Evolutionary conservation across 306 rosid species (phyloP).

Genomic region (Quercus wislizeni): DNA sequence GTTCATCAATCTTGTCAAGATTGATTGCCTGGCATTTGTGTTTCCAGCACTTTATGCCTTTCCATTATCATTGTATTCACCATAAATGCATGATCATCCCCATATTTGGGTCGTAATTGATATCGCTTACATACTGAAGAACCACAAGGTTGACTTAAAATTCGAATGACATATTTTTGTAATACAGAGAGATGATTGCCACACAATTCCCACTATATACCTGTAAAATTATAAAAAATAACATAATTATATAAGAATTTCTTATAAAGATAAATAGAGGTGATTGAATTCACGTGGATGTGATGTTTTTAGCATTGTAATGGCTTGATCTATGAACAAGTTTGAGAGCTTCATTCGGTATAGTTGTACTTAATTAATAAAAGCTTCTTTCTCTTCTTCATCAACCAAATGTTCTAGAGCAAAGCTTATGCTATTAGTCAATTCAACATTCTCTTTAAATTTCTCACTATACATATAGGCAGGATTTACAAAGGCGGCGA

Average conservation of each 20-base stretch:
- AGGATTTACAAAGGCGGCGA: background rate
- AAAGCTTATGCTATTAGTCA: background rate
- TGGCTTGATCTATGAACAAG: background rate
- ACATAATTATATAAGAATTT: background rate
- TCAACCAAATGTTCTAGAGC: background rate
- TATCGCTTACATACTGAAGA: background rate
- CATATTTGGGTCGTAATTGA: too few relatives aligned
- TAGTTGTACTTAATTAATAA: background rate
- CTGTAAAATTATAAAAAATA: too few relatives aligned
- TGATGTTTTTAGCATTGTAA: background rate
- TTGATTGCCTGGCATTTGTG: background rate
- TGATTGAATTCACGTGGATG: background rate
- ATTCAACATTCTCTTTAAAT: background rate
- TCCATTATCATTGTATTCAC: background rate
- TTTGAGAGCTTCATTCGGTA: background rate
- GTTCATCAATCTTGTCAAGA: background rate
- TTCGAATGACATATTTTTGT: background rate
- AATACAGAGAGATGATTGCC: background rate
- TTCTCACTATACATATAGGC: background rate
- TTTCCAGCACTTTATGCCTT: background rate
- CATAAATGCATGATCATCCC: background rate
- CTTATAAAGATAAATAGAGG: background rate
- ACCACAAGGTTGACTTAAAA: background rate
- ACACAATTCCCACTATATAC: background rate
- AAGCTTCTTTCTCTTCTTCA: background rate